Percentiles rank a stretch among this genome's conserved stretches.
Conservation (phyloP, 805 yeast species). For the Candida verbasci region DNA sequence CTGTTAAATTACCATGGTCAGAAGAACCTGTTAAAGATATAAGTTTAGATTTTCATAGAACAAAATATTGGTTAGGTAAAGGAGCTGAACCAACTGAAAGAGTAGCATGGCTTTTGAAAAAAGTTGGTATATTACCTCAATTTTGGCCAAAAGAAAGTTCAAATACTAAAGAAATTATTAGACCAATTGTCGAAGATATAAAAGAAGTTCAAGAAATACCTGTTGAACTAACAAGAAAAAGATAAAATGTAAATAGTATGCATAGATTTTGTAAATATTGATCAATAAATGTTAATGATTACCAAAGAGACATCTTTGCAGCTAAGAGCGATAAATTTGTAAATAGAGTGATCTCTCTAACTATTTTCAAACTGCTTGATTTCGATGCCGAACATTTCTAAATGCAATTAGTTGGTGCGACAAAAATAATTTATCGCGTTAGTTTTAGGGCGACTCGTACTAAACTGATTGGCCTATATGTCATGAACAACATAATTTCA, state of each 20-base stretch:
- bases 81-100: conserved; percentile 93
- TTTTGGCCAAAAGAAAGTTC: conserved; percentile 52
- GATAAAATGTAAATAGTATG: conserved; percentile 21
- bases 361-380: too few relatives aligned
- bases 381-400: too few relatives aligned
- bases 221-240: conserved; percentile 27
- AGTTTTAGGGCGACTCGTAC: too few relatives aligned
- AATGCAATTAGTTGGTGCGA: too few relatives aligned
- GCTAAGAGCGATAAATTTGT: too few relatives aligned
- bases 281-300: background rate
- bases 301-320: too few relatives aligned
- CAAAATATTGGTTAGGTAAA: conserved; percentile 95
- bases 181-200: conserved; percentile 23
- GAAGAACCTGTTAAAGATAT: conserved; percentile 67
- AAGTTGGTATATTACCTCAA: conserved; percentile 65
- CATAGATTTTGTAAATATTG: conserved; percentile 2
- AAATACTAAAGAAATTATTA: conserved; percentile 28
- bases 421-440: too few relatives aligned
- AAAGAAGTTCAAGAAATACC: conserved; percentile 29
- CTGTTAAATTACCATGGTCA: conserved; percentile 58
- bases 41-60: conserved; percentile 77
- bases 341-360: too few relatives aligned
- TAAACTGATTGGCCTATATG: too few relatives aligned
- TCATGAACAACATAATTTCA: too few relatives aligned
- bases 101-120: conserved; percentile 70